A percentile compares a stretch with the other conserved stretches of the same genome.
These are phyloP conservation scores for Calocybe cyanea DNA, from an alignment of 768 basidiomycete species.

Conservation along the genomic window DNA sequence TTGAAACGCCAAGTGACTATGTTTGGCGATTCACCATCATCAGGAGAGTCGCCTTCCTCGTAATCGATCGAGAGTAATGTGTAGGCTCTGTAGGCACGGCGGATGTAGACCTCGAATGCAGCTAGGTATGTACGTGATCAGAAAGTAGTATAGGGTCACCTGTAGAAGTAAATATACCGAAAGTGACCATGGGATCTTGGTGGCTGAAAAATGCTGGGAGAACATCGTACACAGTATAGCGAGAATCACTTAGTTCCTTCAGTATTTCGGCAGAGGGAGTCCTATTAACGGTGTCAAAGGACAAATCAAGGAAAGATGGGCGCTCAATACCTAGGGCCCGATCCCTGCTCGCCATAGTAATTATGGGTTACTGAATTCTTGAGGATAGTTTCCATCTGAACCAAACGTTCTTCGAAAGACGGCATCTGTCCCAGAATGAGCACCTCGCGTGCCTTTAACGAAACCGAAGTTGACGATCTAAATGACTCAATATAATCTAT, in stretches of 20 bases:
- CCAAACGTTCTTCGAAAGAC: conserved; percentile 89
- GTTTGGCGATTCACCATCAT: conserved; percentile 78
- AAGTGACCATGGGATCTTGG: conserved; percentile 74
- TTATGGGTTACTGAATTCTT: conserved; percentile 83
- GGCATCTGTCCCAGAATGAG: conserved; percentile 96
- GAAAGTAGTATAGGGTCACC: background rate
- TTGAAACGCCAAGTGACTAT: conserved; percentile 95
- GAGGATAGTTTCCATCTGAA: conserved; percentile 93
- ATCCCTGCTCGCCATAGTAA: conserved; percentile 83
- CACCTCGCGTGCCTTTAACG: conserved; percentile 95
- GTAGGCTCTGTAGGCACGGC: conserved; percentile 95
- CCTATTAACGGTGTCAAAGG: conserved; percentile 35
- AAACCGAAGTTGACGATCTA: conserved; percentile 87
- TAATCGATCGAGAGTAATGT: conserved; percentile 89
- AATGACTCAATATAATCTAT: background rate
- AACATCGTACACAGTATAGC: conserved; percentile 96
- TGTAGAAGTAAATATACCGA: conserved; percentile 49
- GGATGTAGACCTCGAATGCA: conserved; percentile 92
- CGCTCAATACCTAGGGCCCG: conserved; percentile 48
- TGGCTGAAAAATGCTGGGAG: conserved; percentile 94
- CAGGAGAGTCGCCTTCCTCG: conserved; percentile 84
- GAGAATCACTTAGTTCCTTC: conserved; percentile 91
- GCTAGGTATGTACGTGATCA: conserved; percentile 43
- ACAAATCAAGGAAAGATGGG: conserved; percentile 2
- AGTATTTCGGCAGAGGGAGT: conserved; percentile 83